A percentile compares a stretch with the other conserved stretches of the same genome.
Evolutionary conservation across 2,329 filamentous ascomycete genomes (phyloP).

Genomic region (Hymenoscyphus fraxineus): DNA sequence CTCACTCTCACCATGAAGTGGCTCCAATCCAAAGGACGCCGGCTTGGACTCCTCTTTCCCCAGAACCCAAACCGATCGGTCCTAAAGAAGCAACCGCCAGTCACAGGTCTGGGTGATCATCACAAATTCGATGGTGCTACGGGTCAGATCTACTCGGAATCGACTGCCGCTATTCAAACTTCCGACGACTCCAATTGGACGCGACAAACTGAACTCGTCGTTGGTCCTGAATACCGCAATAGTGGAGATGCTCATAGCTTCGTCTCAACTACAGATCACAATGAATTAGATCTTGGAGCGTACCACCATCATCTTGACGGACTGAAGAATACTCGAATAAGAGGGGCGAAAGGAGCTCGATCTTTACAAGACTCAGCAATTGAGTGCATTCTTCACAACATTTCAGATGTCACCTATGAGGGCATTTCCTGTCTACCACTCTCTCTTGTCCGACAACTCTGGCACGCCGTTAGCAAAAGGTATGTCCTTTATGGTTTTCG

Average conservation of each 20-base stretch:
- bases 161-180: conserved; percentile 17
- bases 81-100: not conserved
- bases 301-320: conserved; percentile 13
- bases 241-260: conserved; percentile 8
- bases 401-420: conserved; percentile 22
- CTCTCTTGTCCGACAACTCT: conserved; percentile 21
- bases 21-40: conserved; percentile 9
- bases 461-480: conserved; percentile 26
- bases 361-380: conserved; percentile 26
- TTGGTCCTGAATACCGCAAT: conserved; percentile 13
- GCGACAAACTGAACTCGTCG: conserved; percentile 10
- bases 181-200: conserved; percentile 25
- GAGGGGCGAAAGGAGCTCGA: conserved; percentile 19
- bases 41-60: conserved; percentile 9
- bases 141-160: conserved; percentile 31
- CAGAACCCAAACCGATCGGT: not conserved
- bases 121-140: conserved; percentile 29
- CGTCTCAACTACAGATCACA: not conserved
- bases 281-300: conserved; percentile 6
- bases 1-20: conserved; percentile 9
- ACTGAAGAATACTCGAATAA: conserved; percentile 11
- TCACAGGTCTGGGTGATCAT: conserved; percentile 1
- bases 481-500: conserved; percentile 12
- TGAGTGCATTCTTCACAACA: conserved; percentile 24
- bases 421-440: conserved; percentile 24